Evolutionary conservation across 2,329 filamentous ascomycete genomes (phyloP), one percentile per base, ranked within the genome.

Genomic region (Venturia nashicola): DNA sequence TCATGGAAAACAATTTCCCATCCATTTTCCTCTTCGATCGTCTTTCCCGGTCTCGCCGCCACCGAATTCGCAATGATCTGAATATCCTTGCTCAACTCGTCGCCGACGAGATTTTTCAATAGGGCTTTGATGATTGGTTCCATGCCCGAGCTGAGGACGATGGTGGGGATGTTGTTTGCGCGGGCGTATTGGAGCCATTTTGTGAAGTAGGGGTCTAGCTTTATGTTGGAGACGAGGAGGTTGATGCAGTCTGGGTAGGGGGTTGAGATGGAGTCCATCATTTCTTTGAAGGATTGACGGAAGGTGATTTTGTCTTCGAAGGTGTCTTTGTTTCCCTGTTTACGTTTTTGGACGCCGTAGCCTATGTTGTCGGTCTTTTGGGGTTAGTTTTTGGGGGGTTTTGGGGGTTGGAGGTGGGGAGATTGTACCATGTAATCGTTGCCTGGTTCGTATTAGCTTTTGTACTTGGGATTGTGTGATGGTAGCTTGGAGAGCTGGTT

Each of bases 101-200:
- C 86, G n/a, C 92, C 93, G 3, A 97, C 81, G 61, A 96, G 82
- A 69, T 89, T 86, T 67, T 87, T 83, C 65, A 99, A 80, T 68
- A 97, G 81, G 18, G 89, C 90, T 66, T 86, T 85, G 74, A 99
- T 97, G 70, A 97, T 85, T 44, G 93, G 93, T 69, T 86, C 83
- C 94, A 99, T 97, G 67, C 94, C 94, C 55, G 89, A 90, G 67
- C 89, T 94, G 42, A 99, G 81, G 27, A 99, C 89, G 23, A 97
- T 91, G 67, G 97, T 88, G 34, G 94, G 94, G 16, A 97, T 86
- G 73, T 96, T 92, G 76, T 93, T 86, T 67, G 81, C 80, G 67
- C 86, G 82, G 40, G 88, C 84, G 90, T 91, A 99, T 69, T 85
- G 77, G 77, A 91, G 93, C 77, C 97, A 99, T 69, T 88, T 85